A percentile compares a stretch with the other conserved stretches of the same genome.
Evolutionary conservation across 768 basidiomycete species (phyloP).

Genomic region (Lactifluus pinguis): DNA sequence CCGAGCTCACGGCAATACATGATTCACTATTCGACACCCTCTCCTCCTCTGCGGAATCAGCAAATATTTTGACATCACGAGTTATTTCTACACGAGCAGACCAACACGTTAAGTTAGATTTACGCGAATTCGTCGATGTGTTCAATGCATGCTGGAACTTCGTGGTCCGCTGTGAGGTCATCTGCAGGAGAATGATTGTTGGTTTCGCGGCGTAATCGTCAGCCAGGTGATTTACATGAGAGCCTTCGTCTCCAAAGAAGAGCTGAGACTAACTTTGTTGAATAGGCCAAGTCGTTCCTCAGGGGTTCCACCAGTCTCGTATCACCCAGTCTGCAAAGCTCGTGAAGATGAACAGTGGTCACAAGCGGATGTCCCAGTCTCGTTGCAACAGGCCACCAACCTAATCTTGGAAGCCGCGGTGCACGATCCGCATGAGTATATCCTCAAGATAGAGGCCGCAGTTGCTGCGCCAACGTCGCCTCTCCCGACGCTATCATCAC

Average conservation of each 20-base stretch:
- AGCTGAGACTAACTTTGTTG: background rate
- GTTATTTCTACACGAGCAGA: constrained; percentile 71
- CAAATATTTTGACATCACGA: constrained; percentile 74
- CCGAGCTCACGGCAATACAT: constrained; percentile 38
- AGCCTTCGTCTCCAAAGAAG: background rate
- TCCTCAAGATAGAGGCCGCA: constrained; percentile 27
- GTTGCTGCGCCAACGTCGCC: constrained; percentile 23
- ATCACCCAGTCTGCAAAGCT: constrained; percentile 76
- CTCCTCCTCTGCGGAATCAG: constrained; percentile 72
- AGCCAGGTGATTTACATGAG: constrained; percentile 46
- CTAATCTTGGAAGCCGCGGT: constrained; percentile 76
- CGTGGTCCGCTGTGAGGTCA: constrained; percentile 77
- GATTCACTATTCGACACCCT: constrained; percentile 72
- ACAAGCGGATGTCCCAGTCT: constrained; percentile 59
- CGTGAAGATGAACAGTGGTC: constrained; percentile 97
- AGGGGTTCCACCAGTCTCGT: constrained; percentile 73
- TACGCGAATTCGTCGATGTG: constrained; percentile 68
- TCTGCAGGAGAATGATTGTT: constrained; percentile 88
- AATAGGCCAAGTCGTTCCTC: constrained; percentile 84
- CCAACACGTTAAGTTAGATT: constrained; percentile 61
- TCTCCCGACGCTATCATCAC: constrained; percentile 19
- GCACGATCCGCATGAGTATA: constrained; percentile 64
- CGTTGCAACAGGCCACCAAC: constrained; percentile 63
- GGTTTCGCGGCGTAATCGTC: constrained; percentile 80
- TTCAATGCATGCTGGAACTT: constrained; percentile 88